phyloP scores from a whole-genome alignment of 1,284 basidiomycete species.

The Meira miltonrushii region DNA sequence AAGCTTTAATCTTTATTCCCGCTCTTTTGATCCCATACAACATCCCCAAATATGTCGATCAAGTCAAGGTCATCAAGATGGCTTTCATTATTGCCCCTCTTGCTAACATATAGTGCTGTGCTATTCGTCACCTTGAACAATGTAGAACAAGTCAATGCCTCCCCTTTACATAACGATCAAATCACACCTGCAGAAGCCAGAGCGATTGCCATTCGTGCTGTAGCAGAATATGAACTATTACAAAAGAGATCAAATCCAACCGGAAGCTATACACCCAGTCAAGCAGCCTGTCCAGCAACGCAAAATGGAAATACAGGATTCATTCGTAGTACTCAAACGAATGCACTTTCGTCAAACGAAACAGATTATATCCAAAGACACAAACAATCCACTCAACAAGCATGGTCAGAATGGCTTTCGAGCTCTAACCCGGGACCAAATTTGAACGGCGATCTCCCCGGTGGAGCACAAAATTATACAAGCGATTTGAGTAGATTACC shows the following conservation, averaged over 20 bases:
- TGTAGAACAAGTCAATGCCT: too few relatives aligned
- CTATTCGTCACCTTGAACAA: too few relatives aligned
- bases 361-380: constrained; percentile 32
- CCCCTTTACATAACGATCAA: too few relatives aligned
- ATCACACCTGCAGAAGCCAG: too few relatives aligned
- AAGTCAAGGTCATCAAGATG: too few relatives aligned
- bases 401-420: constrained; percentile 36
- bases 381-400: constrained; percentile 13
- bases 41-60: too few relatives aligned
- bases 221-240: too few relatives aligned
- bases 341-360: constrained; percentile 29
- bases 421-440: constrained; percentile 12
- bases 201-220: too few relatives aligned
- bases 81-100: too few relatives aligned
- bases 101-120: too few relatives aligned
- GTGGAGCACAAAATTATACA: constrained; percentile 39
- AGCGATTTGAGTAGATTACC: constrained; percentile 36
- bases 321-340: constrained; percentile 31
- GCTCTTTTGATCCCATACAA: too few relatives aligned
- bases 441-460: constrained; percentile 19
- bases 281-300: constrained; percentile 35
- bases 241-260: constrained; percentile 19
- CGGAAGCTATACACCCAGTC: constrained; percentile 32
- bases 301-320: constrained; percentile 27
- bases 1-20: too few relatives aligned